Conservation (phyloP, 2,329 filamentous ascomycete genomes). For the Ceratocystiopsis minuta region DNA sequence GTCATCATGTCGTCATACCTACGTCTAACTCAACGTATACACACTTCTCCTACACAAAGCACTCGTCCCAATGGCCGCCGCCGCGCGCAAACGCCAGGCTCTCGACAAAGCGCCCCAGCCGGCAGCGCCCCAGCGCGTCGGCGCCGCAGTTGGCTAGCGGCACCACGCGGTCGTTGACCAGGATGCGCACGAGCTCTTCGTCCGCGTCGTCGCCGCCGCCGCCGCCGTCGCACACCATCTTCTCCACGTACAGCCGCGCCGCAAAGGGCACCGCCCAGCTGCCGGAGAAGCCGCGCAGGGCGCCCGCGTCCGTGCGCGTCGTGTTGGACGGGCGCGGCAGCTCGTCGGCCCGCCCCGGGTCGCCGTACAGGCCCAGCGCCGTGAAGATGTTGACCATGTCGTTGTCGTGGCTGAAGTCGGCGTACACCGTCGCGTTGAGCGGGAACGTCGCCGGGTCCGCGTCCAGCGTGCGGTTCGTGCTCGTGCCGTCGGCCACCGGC, state of each 20-base stretch:
- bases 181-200: slow-evolving; percentile 57
- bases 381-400: slow-evolving; percentile 61
- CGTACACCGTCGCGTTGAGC: slow-evolving; percentile 50
- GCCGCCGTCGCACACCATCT: slow-evolving; percentile 46
- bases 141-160: slow-evolving; percentile 51
- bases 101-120: slow-evolving; percentile 49
- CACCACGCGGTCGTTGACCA: slow-evolving; percentile 73
- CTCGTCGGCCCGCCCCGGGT: slow-evolving; percentile 5
- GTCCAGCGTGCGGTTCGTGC: slow-evolving; percentile 64
- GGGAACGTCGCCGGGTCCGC: slow-evolving; percentile 52
- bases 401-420: slow-evolving; percentile 87
- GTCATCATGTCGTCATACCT: no score
- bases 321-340: slow-evolving; percentile 29
- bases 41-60: slow-evolving; percentile 21
- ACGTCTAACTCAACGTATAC: no score
- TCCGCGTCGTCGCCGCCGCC: slow-evolving; percentile 12
- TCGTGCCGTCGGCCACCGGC: slow-evolving; percentile 55
- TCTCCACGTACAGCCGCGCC: slow-evolving; percentile 70
- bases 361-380: slow-evolving; percentile 63
- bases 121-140: slow-evolving; percentile 55
- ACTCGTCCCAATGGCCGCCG: slow-evolving; percentile 58
- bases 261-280: slow-evolving; percentile 72
- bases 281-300: slow-evolving; percentile 52
- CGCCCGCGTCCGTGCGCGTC: slow-evolving; percentile 27
- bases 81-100: slow-evolving; percentile 54